Evolutionary conservation across 208 protist species (phyloP), one percentile per base, ranked within the genome.

Genomic region (Wallacemonas rigidus): DNA sequence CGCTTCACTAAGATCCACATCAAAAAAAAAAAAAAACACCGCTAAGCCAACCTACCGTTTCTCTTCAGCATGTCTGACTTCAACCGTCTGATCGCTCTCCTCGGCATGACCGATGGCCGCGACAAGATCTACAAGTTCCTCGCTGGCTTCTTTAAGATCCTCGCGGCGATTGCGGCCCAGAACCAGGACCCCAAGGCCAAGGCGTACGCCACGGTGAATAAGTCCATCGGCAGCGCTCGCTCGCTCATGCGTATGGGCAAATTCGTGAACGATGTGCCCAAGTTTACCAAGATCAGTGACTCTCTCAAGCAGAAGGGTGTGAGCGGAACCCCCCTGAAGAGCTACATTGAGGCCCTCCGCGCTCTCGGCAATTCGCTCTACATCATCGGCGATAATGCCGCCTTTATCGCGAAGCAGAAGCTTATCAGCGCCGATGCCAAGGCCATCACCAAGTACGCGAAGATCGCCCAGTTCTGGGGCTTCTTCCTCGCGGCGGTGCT

Each of bases 81-180:
- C 55, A 82, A 95, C 9, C 89, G 87, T 75, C 80, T 93, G 55
- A 88, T 94, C 62, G 91, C 88, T 76, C 88, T 97, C 14, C 90
- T 97, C 69, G 80, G 69, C 51, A 83, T 89, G 80, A 97, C 89
- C 26, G 93, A 97, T 81, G 93, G 93, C 67, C 91, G 93, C 58
- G 93, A 97, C 74, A 97, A 97, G 86, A 92, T 97, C 74, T 96
- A 96, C 83, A 97, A 97, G 81, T 86, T 87, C 67, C 67, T 91
- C 55, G 86, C 75, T 36, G 89, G 88, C 67, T 51, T 96, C 56
- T 81, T 88, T 71, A 96, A 96, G 82, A 83, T 95, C 51, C 79
- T 95, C 47, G 84, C 82, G 9, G 74, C 71, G 26, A 51, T 91
- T 36, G 78, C 78, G 15, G 69, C 68, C 44, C 65, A 88, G 64